Evolutionary conservation across 2,329 filamentous ascomycete genomes (phyloP), one percentile per base, ranked within the genome.

Genomic region (Penicillium griseofulvum): DNA sequence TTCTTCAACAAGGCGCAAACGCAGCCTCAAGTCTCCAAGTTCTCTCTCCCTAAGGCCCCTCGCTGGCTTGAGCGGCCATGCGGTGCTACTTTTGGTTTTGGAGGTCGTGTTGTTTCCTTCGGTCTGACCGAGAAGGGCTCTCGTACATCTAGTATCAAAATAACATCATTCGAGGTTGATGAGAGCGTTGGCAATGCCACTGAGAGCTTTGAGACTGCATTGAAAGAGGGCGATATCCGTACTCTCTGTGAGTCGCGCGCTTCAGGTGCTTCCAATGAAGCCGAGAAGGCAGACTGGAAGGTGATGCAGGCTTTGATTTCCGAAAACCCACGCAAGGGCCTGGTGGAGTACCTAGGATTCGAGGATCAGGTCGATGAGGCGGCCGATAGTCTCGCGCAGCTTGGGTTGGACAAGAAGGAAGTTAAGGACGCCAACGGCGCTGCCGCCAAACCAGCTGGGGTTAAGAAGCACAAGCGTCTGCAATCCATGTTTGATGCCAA

Each of bases 1-100:
- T 99, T 99, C 80, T 99, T 99, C 69, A 89, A 90, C 14, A 92
- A 91, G 72, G 93, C 92, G 11, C 92, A 96, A 72, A 90, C 87
- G 7, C 91, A 97, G 68, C 91, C 93, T 3, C 92, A 97, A 73
- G 89, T 87, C 22, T 89, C 90, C 26, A 91, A 90, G 2, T 99
- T 97, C 79, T 90, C 91, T 2, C 80, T 99, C 42, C 80, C 82
- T 46, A 91, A 91, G 69, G 87, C 94, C 1, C 95, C 94, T 0
- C 92, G 87, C 64, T 99, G 94, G 94, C 82, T 94, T 39, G 87
- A 96, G 74, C 83, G 89, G 52, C 92, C 93, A 1, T 83, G 87
- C 39, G 90, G 91, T 66, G 93, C 88, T 16, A 90, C 91, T 0
- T 99, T 99, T 75, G 94, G 91, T 0, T 99, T 97, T 71, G 94